Base-by-base conservation (phyloP, 2,329 filamentous ascomycete genomes). In the Alternaria angustiovoidea region DNA sequence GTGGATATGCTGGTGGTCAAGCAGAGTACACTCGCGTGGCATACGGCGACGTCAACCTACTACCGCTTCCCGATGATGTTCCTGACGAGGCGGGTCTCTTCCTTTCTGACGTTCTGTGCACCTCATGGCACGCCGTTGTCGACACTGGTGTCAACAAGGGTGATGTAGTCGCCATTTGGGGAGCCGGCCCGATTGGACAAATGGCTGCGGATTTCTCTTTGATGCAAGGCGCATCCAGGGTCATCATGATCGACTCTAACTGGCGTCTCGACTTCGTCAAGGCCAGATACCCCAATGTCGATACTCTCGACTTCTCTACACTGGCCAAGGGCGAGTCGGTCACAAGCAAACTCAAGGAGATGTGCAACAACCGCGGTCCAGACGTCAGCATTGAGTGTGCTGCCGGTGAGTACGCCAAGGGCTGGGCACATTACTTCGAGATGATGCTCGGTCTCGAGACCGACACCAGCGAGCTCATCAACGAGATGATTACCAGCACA, bases 11-110 rank as follows among this genome's bases (percentile, higher is more conserved):
- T 1, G 92, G 93, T 49, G 93, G 93, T 0, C 93, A 96, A 78
- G 91, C 92, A 4, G 93, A 96, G 79, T 96, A 93, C 71, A 89
- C 94, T 0, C 87, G 93, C 7, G 92, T 96, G 7, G 92, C 93
- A 0, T 86, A 89, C 30, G 93, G 88, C 28, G 91, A 95, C 68
- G 88, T 92, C 61, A 96, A 96, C 73, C 82, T 96, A 22, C 83
- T 96, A 12, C 88, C 89, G 69, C 87, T 96, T 6, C 93, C 93
- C 1, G 88, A 91, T 54, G 85, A 86, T 66, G 89, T 96, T 0
- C 91, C 92, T 0, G 93, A 96, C 72, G 93, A 96, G 82, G 93
- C 94, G 80, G 91, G 73, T 9, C 83, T 96, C 1, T 96, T 88
- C 77, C 84, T 96, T 1, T 93, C 90, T 1, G 93, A 96, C 75